Base-by-base conservation (phyloP, 148 eudicot species). In the Selenicereus undatus region DNA sequence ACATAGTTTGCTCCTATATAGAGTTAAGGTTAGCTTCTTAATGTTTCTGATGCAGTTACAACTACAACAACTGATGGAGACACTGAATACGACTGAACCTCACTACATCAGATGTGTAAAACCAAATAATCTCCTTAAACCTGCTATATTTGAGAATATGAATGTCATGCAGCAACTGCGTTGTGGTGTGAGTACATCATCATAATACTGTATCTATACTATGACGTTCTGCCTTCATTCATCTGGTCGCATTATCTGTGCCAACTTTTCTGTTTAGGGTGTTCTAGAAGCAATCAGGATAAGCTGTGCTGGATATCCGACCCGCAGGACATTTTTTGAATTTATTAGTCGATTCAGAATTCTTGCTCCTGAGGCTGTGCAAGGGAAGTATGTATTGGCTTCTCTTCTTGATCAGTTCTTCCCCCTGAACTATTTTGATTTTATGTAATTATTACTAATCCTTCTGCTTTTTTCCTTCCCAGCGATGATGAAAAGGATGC, bases 31-130 rank as follows among this genome's bases (percentile, higher is more conserved):
- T 71, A 83, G 78, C 78, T 72, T 51, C 78, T 80, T 21, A 11
- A 35, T 75, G 78, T 76, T 75, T 82, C 81, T 83, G 70, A 79
- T 85, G 88, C 91, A 96, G 99, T 83, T 93, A 80, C 99, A 96
- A 91, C 92, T 96, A 32, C 93, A 90, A 76, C 93, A 89, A 77
- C 82, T 96, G 85, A 96, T 93, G 99, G 99, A 96, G 35, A 96
- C 98, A 74, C 90, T 96, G 24, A 93, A 92, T 84, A 93, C 97
- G 62, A 96, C 99, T 75, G 93, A 92, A 86, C 99, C 99, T 64
- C 99, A 96, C 85, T 96, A 96, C 81, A 89, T 96, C 81, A 91
- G 99, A 96, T 96, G 99, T 78, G 98, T 96, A 84, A 96, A 96
- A 89, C 99, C 99, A 32, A 96, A 96, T 85, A 92, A 96, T 90